Percentiles rank a stretch among this genome's conserved stretches.
These are phyloP conservation scores for Myxozyma neglecta DNA, from an alignment of 805 yeast species.

Conservation along the genomic window DNA sequence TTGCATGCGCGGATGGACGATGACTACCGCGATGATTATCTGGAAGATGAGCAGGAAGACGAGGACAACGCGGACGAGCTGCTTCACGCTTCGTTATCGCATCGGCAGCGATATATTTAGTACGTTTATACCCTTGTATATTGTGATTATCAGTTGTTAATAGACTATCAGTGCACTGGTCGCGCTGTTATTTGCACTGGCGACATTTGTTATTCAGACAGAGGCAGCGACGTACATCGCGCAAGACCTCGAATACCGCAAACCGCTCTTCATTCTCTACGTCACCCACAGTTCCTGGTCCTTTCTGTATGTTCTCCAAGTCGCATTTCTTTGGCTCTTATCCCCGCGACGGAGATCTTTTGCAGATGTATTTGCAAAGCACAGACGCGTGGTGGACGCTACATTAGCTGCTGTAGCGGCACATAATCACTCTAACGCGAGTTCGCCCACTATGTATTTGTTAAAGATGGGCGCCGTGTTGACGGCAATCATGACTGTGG, in stretches of 20 bases:
- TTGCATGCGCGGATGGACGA: conserved; percentile 22
- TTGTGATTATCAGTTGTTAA: not conserved
- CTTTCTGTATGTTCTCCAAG: conserved; percentile 69
- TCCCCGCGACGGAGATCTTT: conserved; percentile 26
- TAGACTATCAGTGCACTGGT: conserved; percentile 40
- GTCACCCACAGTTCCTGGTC: conserved; percentile 81
- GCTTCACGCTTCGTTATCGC: conserved; percentile 12
- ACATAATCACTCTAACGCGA: conserved; percentile 9
- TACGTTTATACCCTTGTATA: conserved; percentile 1
- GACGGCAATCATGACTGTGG: conserved; percentile 62
- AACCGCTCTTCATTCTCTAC: conserved; percentile 58
- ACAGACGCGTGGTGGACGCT: conserved; percentile 12
- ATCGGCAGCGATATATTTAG: conserved; percentile 29
- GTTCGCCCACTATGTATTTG: conserved; percentile 52
- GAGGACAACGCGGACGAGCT: conserved; percentile 7
- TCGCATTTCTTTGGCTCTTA: conserved; percentile 49
- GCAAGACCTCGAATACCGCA: conserved; percentile 53
- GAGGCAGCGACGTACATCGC: conserved; percentile 75
- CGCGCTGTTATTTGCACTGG: conserved; percentile 51
- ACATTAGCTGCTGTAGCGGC: conserved; percentile 36
- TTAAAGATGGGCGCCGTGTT: conserved; percentile 47
- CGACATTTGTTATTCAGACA: conserved; percentile 74
- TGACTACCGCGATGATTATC: conserved; percentile 4
- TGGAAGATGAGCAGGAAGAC: conserved; percentile 2
- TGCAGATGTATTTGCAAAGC: conserved; percentile 31